These are phyloP conservation scores for Lodderomyces elongisporus DNA, from an alignment of 1,139 yeast genomes.

Conservation along the genomic window DNA sequence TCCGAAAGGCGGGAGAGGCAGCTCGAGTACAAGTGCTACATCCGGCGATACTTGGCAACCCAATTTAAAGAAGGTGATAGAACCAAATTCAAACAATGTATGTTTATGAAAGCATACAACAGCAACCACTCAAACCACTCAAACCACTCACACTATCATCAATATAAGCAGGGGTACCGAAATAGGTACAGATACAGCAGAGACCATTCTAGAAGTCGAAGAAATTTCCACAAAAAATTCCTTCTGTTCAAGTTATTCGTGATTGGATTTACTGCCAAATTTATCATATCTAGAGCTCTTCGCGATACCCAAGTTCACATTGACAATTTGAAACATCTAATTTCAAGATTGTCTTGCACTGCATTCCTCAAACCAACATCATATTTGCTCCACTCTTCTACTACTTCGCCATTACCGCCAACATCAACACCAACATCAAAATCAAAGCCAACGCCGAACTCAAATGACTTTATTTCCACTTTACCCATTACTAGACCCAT, in stretches of 20 bases:
- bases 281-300: slow-evolving; percentile 10
- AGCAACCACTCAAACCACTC: slow-evolving; percentile 1
- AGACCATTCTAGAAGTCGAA: slow-evolving; percentile 1
- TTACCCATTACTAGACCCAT: no score
- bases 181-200: slow-evolving; percentile 2
- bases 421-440: not conserved
- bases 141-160: slow-evolving; percentile 1
- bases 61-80: slow-evolving; percentile 11
- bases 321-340: slow-evolving; percentile 9
- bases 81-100: slow-evolving; percentile 4
- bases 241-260: slow-evolving; percentile 6
- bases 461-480: not conserved
- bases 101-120: slow-evolving; percentile 1
- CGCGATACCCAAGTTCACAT: slow-evolving; percentile 9
- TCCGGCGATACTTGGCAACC: slow-evolving; percentile 9
- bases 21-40: slow-evolving; percentile 9
- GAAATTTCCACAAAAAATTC: slow-evolving; percentile 5
- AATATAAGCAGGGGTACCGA: not conserved
- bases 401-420: not conserved
- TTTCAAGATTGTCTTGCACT: slow-evolving; percentile 8
- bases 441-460: not conserved
- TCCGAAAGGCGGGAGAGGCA: slow-evolving; percentile 12
- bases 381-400: slow-evolving; percentile 1
- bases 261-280: slow-evolving; percentile 12
- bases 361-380: slow-evolving; percentile 6